A percentile compares a stretch with the other conserved stretches of the same genome.
These are phyloP conservation scores for Nitzschia sp. DNA, from an alignment of 108 stramenopile species.

Conservation along the genomic window DNA sequence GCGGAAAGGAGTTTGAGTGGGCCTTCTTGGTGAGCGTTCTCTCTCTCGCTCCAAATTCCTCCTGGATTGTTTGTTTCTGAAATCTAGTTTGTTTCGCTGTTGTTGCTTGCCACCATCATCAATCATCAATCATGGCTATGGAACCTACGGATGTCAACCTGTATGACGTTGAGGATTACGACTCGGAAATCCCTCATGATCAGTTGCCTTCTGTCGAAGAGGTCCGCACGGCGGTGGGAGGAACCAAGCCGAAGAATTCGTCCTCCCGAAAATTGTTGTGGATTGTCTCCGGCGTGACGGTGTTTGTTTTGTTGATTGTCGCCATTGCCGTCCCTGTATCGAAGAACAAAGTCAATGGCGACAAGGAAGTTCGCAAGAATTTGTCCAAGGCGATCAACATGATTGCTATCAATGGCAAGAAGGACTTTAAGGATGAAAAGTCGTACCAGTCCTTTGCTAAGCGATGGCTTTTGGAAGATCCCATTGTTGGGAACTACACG, in stretches of 20 bases:
- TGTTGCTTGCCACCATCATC: too few species aligned
- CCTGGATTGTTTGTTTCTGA: too few species aligned
- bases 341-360: background rate
- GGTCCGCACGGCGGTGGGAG: background rate
- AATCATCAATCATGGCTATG: conserved; percentile 2
- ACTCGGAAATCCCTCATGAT: conserved; percentile 11
- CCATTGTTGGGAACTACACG: background rate
- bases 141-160: conserved; percentile 8
- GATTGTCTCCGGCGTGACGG: background rate
- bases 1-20: too few species aligned
- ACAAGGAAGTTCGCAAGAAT: background rate
- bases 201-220: conserved; percentile 34
- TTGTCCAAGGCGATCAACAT: background rate
- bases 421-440: conserved; percentile 7
- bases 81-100: too few species aligned
- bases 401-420: conserved; percentile 1
- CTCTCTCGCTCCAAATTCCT: too few species aligned
- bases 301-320: background rate
- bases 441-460: conserved; percentile 15
- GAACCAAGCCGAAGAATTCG: background rate
- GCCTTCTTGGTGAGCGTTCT: too few species aligned
- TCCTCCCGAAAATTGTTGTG: background rate
- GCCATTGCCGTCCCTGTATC: conserved; percentile 7
- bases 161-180: conserved; percentile 16
- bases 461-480: background rate